Evolutionary conservation across 2,329 filamentous ascomycete genomes (phyloP).

Genomic region (Cladosporium velox): DNA sequence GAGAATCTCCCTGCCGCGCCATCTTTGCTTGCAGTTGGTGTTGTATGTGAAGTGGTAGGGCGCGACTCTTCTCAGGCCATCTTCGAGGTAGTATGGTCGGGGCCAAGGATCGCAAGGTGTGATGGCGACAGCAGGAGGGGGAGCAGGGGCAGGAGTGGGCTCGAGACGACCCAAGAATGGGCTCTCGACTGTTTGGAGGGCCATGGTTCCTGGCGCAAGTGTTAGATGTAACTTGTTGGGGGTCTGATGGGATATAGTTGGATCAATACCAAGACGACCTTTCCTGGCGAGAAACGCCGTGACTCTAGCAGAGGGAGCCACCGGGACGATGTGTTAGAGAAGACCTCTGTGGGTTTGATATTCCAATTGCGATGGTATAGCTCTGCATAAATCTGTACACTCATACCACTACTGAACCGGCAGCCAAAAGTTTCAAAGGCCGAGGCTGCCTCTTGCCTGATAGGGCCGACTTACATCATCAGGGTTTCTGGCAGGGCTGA

Average conservation of each 20-base stretch:
- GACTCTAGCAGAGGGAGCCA: conserved; percentile 56
- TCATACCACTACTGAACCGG: background rate
- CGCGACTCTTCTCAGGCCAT: conserved; percentile 76
- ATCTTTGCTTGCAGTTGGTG: conserved; percentile 90
- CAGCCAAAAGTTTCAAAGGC: conserved; percentile 7
- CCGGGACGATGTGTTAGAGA: conserved; percentile 4
- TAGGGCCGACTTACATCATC: background rate
- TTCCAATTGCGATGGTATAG: background rate
- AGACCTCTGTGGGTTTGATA: background rate
- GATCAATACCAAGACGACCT: conserved; percentile 40
- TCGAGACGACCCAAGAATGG: conserved; percentile 12
- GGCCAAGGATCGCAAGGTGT: conserved; percentile 63
- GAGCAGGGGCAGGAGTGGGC: conserved; percentile 11
- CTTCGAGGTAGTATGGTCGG: conserved; percentile 78
- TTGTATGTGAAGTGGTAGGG: conserved; percentile 96
- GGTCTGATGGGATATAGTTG: background rate
- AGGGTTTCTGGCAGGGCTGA: background rate
- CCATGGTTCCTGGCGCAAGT: conserved; percentile 14
- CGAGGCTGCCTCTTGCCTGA: background rate
- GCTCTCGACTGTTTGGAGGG: conserved; percentile 13
- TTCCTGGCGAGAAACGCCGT: conserved; percentile 55
- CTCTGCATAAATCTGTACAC: background rate
- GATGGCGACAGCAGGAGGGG: conserved; percentile 52
- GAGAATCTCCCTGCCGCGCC: conserved; percentile 77
- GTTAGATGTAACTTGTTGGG: background rate